Evolutionary conservation across 192 early-diverging fungal species (phyloP).

Genomic region (Backusella tuberculispora): DNA sequence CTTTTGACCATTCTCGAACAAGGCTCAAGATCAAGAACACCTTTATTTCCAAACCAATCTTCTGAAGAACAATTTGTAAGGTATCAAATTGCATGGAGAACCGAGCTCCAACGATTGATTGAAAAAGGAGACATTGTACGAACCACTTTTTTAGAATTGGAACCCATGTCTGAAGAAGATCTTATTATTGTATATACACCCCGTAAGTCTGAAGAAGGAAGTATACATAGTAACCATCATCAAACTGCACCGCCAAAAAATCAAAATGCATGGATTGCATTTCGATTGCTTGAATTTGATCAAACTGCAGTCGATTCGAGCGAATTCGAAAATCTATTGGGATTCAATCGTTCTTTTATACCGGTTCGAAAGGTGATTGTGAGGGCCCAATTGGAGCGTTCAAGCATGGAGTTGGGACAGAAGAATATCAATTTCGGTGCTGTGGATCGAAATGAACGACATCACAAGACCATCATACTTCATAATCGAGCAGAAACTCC

Average conservation of each 20-base stretch:
- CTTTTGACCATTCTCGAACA: constrained; percentile 67
- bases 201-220: constrained; percentile 27
- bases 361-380: constrained; percentile 91
- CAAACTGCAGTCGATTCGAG: constrained; percentile 67
- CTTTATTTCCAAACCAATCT: constrained; percentile 67
- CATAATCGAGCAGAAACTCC: constrained; percentile 89
- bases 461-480: constrained; percentile 85
- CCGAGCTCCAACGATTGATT: constrained; percentile 74
- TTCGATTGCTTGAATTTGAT: constrained; percentile 85
- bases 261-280: constrained; percentile 81
- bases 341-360: constrained; percentile 56
- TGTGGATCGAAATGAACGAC: constrained; percentile 81
- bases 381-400: constrained; percentile 77
- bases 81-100: constrained; percentile 61
- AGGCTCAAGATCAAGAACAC: constrained; percentile 54
- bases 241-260: constrained; percentile 76
- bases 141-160: constrained; percentile 59
- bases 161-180: constrained; percentile 62
- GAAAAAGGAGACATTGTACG: constrained; percentile 69
- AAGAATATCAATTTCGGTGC: constrained; percentile 96
- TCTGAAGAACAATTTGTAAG: constrained; percentile 76
- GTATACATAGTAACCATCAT: constrained; percentile 53
- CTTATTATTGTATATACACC: constrained; percentile 79
- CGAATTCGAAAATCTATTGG: constrained; percentile 74
- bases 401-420: constrained; percentile 93